Evolutionary conservation across 2,329 filamentous ascomycete species (phyloP), one percentile per base, ranked within the genome.

Genomic region (Curvularia sp.): DNA sequence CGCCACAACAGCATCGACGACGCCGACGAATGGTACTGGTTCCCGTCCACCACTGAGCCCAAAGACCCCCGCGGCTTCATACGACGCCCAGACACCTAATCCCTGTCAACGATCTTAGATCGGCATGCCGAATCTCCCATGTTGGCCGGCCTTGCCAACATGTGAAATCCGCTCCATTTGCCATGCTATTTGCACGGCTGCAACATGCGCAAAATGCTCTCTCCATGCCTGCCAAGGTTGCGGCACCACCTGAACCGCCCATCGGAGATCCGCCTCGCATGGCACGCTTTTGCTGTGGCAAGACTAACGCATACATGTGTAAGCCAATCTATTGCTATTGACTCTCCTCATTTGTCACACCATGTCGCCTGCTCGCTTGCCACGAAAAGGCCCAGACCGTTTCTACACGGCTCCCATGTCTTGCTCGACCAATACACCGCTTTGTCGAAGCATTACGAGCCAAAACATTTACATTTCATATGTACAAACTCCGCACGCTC

Each of bases 81-180:
- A 49, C 54, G 55, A 54, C 30, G 6, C 0, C n/a, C 30, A 43
- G 44, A 33, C 31, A 10, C 22, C 3, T 15, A 4, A 57, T 28
- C 43, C 50, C 41, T 26, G 55, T 18, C 28, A 24, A 26, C 9
- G 24, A 35, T 54, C 43, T 13, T 18, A 35, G 38, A 58, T 33
- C 44, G 24, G 55, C 55, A 54, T 54, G 43, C 51, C 43, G 35
- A 49, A 54, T 54, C 50, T 53, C 41, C 55, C 31, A 54, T 54
- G 35, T 24, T 39, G 44, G 15, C 10, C 10, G 38, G 35, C 38
- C 31, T 30, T 46, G 5, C 42, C 43, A 57, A 54, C 1, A 50
- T 41, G n/a, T 46, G 49, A 53, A 54, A 49, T 47, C 30, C 31
- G 53, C 30, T 30, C 28, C 28, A 43, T 47, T 35, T 43, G n/a